phyloP scores from a whole-genome alignment of 2,329 filamentous ascomycete genomes.

The Annulohypoxylon truncatum region DNA sequence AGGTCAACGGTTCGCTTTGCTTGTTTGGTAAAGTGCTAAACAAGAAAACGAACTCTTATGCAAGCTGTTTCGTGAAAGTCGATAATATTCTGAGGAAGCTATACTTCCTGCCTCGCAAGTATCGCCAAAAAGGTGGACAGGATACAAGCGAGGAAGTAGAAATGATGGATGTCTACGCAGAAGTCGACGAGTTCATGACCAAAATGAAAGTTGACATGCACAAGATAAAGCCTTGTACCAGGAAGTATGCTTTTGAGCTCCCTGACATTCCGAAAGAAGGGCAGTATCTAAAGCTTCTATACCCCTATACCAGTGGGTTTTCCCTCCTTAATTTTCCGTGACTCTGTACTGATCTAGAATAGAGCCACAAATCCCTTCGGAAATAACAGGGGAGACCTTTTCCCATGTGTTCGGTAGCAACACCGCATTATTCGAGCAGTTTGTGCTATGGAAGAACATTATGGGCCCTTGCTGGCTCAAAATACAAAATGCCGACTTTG shows the following conservation, averaged over 20 bases:
- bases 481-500: conserved; percentile 87
- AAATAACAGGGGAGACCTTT: conserved; percentile 84
- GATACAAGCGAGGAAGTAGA: conserved; percentile 82
- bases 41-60: conserved; percentile 80
- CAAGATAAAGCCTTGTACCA: conserved; percentile 89
- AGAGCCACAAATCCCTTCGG: conserved; percentile 77
- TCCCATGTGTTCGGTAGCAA: conserved; percentile 94
- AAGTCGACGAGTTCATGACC: conserved; percentile 90
- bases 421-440: conserved; percentile 95
- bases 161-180: conserved; percentile 89
- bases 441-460: conserved; percentile 98
- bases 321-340: not conserved
- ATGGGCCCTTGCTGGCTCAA: conserved; percentile 99
- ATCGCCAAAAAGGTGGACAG: conserved; percentile 65
- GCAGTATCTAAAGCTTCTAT: conserved; percentile 94
- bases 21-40: conserved; percentile 97
- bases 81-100: conserved; percentile 94
- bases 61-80: conserved; percentile 95
- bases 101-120: conserved; percentile 87
- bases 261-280: conserved; percentile 86
- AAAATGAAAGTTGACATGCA: conserved; percentile 86
- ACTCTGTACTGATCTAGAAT: conserved; percentile 36
- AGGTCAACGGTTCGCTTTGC: conserved; percentile 90
- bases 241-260: conserved; percentile 97
- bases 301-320: conserved; percentile 82